Conservation (phyloP, 306 rosid species). For the Cyamopsis tetragonoloba region DNA sequence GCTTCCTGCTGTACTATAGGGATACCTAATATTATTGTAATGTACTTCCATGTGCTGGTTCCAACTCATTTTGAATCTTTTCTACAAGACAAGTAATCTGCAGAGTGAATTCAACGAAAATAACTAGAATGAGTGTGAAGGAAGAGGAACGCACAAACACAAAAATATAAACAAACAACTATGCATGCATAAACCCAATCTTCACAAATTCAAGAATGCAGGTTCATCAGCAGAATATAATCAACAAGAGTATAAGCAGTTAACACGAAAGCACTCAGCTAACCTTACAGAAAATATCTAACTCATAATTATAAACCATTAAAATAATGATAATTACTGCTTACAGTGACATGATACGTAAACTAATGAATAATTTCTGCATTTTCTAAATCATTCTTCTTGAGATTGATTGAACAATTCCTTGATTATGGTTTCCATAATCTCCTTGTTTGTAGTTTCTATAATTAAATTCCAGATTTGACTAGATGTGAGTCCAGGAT, state of each 20-base stretch:
- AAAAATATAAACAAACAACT: neutral
- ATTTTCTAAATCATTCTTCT: too few relatives aligned
- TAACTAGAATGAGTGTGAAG: neutral
- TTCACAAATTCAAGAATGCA: conserved; percentile 19
- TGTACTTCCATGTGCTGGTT: conserved; percentile 56
- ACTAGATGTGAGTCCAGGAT: too few relatives aligned
- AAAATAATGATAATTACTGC: neutral
- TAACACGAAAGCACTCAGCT: neutral
- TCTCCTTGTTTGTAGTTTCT: too few relatives aligned
- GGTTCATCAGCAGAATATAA: conserved; percentile 13
- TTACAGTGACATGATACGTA: neutral
- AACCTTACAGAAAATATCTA: conserved; percentile 4
- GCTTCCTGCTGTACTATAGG: conserved; percentile 66
- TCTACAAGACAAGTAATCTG: conserved; percentile 29
- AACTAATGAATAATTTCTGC: neutral
- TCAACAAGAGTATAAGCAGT: too few relatives aligned
- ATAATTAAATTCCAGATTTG: too few relatives aligned
- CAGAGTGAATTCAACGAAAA: neutral
- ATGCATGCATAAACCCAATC: conserved; percentile 20
- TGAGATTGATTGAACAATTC: too few relatives aligned
- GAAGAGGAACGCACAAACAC: neutral
- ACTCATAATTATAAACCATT: neutral
- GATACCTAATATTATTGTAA: conserved; percentile 52
- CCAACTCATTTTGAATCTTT: conserved; percentile 63
- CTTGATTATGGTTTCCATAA: too few relatives aligned